Percentiles rank a stretch among this genome's conserved stretches.
Conservation (phyloP, 352 stramenopile species). For the Thalassiosira oceanica region DNA sequence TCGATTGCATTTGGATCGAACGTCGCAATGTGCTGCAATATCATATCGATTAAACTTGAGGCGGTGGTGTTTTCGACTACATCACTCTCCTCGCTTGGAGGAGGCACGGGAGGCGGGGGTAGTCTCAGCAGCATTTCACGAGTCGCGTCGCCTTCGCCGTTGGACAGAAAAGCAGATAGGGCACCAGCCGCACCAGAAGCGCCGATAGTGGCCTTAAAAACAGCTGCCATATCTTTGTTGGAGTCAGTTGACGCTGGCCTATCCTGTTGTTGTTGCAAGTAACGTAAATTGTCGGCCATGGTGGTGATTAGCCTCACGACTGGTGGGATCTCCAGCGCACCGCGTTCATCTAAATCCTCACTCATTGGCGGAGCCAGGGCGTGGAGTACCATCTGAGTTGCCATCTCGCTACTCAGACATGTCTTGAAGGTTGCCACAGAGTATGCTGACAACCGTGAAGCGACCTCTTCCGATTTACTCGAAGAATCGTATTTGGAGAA, state of each 20-base stretch:
- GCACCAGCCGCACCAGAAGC: constrained; percentile 52
- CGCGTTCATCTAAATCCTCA: constrained; percentile 29
- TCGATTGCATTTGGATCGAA: constrained; percentile 13
- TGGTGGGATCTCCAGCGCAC: constrained; percentile 15
- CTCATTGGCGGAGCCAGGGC: constrained; percentile 63
- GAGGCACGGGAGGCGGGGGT: constrained; percentile 20
- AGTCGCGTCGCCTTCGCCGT: constrained; percentile 53
- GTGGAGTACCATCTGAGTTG: constrained; percentile 62
- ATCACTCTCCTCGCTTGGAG: constrained; percentile 13
- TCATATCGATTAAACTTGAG: constrained; percentile 45
- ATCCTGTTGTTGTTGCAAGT: constrained; percentile 4
- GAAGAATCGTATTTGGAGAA: constrained; percentile 3
- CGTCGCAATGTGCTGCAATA: constrained; percentile 31
- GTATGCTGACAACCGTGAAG: constrained; percentile 36
- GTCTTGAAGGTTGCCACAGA: constrained; percentile 31
- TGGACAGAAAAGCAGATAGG: constrained; percentile 57
- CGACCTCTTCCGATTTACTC: constrained; percentile 14
- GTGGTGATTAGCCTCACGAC: constrained; percentile 35
- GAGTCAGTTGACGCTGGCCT: too few relatives aligned
- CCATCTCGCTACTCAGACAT: constrained; percentile 32
- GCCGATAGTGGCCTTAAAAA: constrained; percentile 27
- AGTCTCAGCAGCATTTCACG: constrained; percentile 67
- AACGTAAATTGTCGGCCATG: constrained; percentile 40
- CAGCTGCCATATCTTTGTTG: constrained; percentile 26
- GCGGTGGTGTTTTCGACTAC: background rate